Percentiles rank a stretch among this genome's conserved stretches.
Conservation (phyloP, 1,284 basidiomycete genomes). For the Puccinia brachypodii region DNA sequence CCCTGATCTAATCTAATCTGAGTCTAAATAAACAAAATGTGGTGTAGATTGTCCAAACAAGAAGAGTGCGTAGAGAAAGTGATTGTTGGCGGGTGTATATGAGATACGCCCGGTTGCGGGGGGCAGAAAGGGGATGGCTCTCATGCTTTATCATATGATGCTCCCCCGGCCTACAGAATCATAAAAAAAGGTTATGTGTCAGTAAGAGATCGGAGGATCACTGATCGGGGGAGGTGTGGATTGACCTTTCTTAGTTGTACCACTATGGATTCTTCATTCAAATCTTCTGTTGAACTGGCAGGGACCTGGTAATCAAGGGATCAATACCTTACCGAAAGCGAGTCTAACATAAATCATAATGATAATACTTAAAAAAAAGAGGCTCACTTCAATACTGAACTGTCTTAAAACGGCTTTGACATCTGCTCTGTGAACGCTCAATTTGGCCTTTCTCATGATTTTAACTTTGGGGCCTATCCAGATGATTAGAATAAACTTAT, state of each 20-base stretch:
- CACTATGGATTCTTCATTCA: constrained; percentile 77
- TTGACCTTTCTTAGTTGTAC: constrained; percentile 71
- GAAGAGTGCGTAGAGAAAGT: background rate
- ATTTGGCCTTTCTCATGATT: constrained; percentile 84
- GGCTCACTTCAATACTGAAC: constrained; percentile 72
- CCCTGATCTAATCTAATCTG: background rate
- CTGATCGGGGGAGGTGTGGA: constrained; percentile 17
- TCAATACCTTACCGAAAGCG: background rate
- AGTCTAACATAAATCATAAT: background rate
- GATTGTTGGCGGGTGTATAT: background rate
- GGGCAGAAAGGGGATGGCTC: background rate
- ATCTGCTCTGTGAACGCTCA: constrained; percentile 81
- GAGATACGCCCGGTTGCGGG: background rate
- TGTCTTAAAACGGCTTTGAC: constrained; percentile 75
- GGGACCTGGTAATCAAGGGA: constrained; percentile 61
- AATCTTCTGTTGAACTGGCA: constrained; percentile 73
- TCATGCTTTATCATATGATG: constrained; percentile 47
- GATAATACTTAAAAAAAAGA: background rate
- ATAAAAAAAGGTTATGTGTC: background rate
- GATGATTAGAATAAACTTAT: constrained; percentile 84
- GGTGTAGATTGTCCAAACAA: background rate
- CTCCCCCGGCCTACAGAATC: constrained; percentile 32
- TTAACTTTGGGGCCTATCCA: constrained; percentile 85
- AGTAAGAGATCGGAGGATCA: background rate
- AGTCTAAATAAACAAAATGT: background rate